Evolutionary conservation across 371 early-diverging fungal genomes (phyloP).

Genomic region (Mucor irregularis): DNA sequence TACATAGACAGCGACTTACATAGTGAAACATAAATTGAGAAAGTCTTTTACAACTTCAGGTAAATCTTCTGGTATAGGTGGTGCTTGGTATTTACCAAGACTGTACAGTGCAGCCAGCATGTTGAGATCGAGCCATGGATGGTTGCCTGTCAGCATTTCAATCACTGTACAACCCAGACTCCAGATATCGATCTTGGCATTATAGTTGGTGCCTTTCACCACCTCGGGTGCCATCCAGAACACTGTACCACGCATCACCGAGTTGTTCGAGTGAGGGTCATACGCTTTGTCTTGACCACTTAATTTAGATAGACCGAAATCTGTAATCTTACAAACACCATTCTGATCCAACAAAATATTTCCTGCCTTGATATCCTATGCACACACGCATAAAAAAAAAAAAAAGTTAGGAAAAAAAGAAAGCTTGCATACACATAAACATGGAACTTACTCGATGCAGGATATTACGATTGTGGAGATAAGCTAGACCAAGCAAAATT

Average conservation of each 20-base stretch:
- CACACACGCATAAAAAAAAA: neutral
- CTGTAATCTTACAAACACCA: slow-evolving; percentile 95
- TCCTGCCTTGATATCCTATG: slow-evolving; percentile 90
- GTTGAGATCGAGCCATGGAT: slow-evolving; percentile 88
- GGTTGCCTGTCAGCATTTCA: slow-evolving; percentile 93
- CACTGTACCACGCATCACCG: slow-evolving; percentile 60
- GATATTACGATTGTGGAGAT: slow-evolving; percentile 93
- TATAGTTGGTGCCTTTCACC: slow-evolving; percentile 75
- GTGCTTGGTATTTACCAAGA: slow-evolving; percentile 78
- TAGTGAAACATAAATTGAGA: slow-evolving; percentile 73
- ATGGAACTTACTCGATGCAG: slow-evolving; percentile 89
- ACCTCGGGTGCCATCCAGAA: slow-evolving; percentile 97
- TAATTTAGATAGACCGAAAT: slow-evolving; percentile 98
- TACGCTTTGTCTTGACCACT: slow-evolving; percentile 52
- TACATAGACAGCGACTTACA: slow-evolving; percentile 39
- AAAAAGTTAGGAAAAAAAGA: neutral
- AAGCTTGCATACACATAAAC: neutral
- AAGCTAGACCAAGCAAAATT: slow-evolving; percentile 90
- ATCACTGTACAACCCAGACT: slow-evolving; percentile 92
- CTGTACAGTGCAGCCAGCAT: slow-evolving; percentile 88
- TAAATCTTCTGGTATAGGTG: slow-evolving; percentile 76
- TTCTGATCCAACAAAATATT: slow-evolving; percentile 90
- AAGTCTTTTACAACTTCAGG: slow-evolving; percentile 75
- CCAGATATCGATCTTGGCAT: slow-evolving; percentile 81
- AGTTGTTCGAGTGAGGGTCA: slow-evolving; percentile 49